Evolutionary conservation across 331 rosid genomes (phyloP), one percentile per base, ranked within the genome.

Genomic region (Pyracantha coccinea): DNA sequence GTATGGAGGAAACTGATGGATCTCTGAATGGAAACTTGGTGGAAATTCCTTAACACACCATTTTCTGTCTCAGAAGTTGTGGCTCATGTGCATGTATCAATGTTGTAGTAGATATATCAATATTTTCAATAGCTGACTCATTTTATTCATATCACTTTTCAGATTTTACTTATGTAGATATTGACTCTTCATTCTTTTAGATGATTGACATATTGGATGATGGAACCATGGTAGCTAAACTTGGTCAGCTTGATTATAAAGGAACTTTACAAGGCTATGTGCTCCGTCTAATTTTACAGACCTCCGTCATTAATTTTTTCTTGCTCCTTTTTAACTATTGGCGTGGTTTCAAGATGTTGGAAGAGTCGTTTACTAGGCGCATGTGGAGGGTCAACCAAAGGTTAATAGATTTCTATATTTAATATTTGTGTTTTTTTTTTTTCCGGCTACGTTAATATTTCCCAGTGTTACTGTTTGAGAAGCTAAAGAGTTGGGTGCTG

Each of bases 31-130:
- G 92, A 91, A 81, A 86, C 79, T 82, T 84, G 80, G 83, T 93
- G 98, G 98, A 96, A 88, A 82, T 93, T 93, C 81, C 91, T 93
- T 79, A 93, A 93, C 57, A 93, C 98, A 38, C 77, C 91, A n/a
- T 93, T 93, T 89, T 93, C 98, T 24, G 97, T 93, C 80, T 93
- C 96, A 28, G 97, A 91, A 81, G 97, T 96, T 81, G 98, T 93
- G 85, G 98, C 98, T 38, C 91, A 89, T 83, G 88, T 93, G 96
- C 98, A 93, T 97, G 98, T 91, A 83, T 13, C 24, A 28, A 2
- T 31, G 29, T 66, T 70, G 20, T 66, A 55, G 8, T 52, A 35
- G 45, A n/a, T 29, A 70, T 24, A 15, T 10, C 11, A 70, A 27
- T 52, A 28, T 53, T 19, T 50, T 68, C 10, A 25, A 27, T 23